Conservation (phyloP, 192 early-diverging fungal species). For the Kappamyces sp. region DNA sequence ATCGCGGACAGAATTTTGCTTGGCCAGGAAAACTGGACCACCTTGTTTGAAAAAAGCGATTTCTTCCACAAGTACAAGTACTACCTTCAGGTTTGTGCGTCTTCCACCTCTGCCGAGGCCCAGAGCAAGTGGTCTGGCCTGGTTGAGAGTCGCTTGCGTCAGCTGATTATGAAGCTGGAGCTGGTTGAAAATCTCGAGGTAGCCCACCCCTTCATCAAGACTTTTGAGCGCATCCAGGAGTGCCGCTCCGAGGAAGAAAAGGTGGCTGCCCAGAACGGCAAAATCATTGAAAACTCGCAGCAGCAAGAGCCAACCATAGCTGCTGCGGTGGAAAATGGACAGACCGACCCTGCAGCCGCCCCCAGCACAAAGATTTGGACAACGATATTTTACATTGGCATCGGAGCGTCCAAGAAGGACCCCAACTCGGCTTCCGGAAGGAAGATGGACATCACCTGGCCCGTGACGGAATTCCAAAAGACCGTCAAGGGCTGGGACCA, state of each 20-base stretch:
- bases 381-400: conserved; percentile 86
- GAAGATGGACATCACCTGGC: conserved; percentile 72
- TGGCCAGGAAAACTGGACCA: conserved; percentile 69
- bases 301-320: conserved; percentile 20
- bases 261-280: conserved; percentile 55
- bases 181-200: conserved; percentile 58
- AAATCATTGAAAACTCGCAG: conserved; percentile 25
- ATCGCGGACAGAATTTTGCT: conserved; percentile 72
- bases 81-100: conserved; percentile 86
- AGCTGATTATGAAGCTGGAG: conserved; percentile 82
- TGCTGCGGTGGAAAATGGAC: conserved; percentile 22
- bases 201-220: conserved; percentile 89
- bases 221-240: conserved; percentile 63
- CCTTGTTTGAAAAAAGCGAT: conserved; percentile 80
- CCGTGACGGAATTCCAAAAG: conserved; percentile 75
- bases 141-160: conserved; percentile 87
- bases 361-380: conserved; percentile 49
- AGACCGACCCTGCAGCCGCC: conserved; percentile 19
- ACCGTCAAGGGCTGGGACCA: conserved; percentile 78
- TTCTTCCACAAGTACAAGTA: conserved; percentile 83
- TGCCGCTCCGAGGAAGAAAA: conserved; percentile 64
- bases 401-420: conserved; percentile 59
- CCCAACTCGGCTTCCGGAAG: conserved; percentile 39
- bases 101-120: conserved; percentile 63
- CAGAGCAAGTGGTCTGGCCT: conserved; percentile 82